A percentile compares a stretch with the other conserved stretches of the same genome.
Evolutionary conservation across 495 filamentous ascomycete species (phyloP).

Genomic region (Tetracladium setigerum): DNA sequence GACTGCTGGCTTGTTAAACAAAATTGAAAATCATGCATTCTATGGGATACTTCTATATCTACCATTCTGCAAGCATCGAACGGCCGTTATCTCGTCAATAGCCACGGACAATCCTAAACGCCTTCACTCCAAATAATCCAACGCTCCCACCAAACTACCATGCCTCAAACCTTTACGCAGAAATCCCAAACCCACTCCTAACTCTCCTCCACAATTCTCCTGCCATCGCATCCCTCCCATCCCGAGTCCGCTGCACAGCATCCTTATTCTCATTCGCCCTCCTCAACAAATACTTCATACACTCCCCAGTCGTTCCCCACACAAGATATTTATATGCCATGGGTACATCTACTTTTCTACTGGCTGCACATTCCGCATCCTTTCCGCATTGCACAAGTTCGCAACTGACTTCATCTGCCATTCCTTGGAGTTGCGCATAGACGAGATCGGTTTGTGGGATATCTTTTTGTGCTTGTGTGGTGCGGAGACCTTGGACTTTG

Average conservation of each 20-base stretch:
- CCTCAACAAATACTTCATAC: constrained; percentile 84
- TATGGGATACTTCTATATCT: too few relatives aligned
- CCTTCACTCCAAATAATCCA: too few relatives aligned
- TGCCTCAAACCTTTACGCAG: background rate
- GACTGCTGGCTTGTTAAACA: too few relatives aligned
- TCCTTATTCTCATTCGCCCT: constrained; percentile 89
- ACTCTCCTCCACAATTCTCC: constrained; percentile 60
- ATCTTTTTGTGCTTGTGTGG: constrained; percentile 36
- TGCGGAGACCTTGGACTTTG: constrained; percentile 55
- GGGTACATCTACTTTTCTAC: constrained; percentile 33
- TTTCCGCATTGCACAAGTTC: constrained; percentile 57
- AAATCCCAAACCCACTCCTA: constrained; percentile 29
- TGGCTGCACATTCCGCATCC: constrained; percentile 5
- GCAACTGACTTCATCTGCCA: constrained; percentile 93
- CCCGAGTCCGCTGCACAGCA: constrained; percentile 69
- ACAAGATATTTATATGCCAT: constrained; percentile 83
- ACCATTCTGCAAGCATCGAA: too few relatives aligned
- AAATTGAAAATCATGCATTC: too few relatives aligned
- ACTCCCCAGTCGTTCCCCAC: constrained; percentile 88
- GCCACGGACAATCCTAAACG: too few relatives aligned
- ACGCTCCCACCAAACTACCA: too few relatives aligned
- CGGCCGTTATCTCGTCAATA: too few relatives aligned
- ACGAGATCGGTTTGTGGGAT: constrained; percentile 50
- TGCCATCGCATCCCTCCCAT: constrained; percentile 67
- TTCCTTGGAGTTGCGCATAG: constrained; percentile 90